Conservation (phyloP, 1,284 basidiomycete genomes). For the Cutaneotrichosporon cavernicola region DNA sequence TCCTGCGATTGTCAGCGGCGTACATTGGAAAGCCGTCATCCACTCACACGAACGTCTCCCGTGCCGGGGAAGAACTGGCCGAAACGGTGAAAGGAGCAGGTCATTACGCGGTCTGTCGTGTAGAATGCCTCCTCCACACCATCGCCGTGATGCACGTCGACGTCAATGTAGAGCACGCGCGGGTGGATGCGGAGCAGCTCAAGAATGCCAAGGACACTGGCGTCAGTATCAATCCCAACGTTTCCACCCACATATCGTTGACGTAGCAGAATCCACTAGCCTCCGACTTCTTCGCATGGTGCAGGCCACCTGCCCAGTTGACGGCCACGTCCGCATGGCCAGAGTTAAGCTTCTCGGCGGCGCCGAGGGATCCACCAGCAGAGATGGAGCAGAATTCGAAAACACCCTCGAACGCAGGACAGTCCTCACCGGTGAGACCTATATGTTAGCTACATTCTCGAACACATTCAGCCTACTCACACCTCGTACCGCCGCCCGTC, state of each 20-base stretch:
- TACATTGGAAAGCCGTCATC: too few species aligned
- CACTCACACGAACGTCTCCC: slow-evolving; percentile 64
- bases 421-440: slow-evolving; percentile 92
- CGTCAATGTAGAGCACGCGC: slow-evolving; percentile 95
- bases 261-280: slow-evolving; percentile 97
- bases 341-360: slow-evolving; percentile 74
- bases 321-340: slow-evolving; percentile 88
- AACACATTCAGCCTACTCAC: slow-evolving; percentile 57
- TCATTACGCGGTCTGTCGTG: slow-evolving; percentile 95
- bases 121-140: slow-evolving; percentile 99
- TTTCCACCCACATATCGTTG: slow-evolving; percentile 64
- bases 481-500: slow-evolving; percentile 77
- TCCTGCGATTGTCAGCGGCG: slow-evolving; percentile 58
- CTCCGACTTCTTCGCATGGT: slow-evolving; percentile 97
- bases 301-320: slow-evolving; percentile 96
- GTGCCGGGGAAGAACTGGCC: slow-evolving; percentile 98
- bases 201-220: slow-evolving; percentile 81
- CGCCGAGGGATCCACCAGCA: slow-evolving; percentile 87
- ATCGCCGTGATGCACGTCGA: slow-evolving; percentile 97
- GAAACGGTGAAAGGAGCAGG: slow-evolving; percentile 91
- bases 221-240: background rate
- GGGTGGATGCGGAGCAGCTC: slow-evolving; percentile 74
- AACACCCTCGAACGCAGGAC: slow-evolving; percentile 92
- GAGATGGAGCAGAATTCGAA: slow-evolving; percentile 98
- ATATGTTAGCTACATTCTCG: slow-evolving; percentile 9